Evolutionary conservation across 2,329 filamentous ascomycete genomes (phyloP), one percentile per base, ranked within the genome.

Genomic region (Claviceps fusiformis): DNA sequence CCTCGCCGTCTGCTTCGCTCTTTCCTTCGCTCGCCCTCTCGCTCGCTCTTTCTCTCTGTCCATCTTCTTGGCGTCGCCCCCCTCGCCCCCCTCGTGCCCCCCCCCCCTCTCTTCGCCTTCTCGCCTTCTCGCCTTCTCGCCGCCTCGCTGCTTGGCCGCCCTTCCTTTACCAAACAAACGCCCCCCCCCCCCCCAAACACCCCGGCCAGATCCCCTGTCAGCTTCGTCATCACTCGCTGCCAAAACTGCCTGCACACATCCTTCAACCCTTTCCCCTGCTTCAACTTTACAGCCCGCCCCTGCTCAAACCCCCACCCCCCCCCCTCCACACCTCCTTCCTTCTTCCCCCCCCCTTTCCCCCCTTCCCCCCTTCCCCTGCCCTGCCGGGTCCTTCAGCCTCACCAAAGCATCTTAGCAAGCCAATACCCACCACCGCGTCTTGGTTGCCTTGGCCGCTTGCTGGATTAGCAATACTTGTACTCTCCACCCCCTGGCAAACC

Each of bases 381-480:
- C 45, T 55, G 46, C 47, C 56, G 33, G 54, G 56, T 52, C 44
- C 45, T 57, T 57, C 56, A 57, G 56, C 56, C 56, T 57, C 56
- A 57, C 54, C 56, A 54, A 19, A 41, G 52, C 43, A 35, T 35
- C 31, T 19, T 43, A 46, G 43, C 52, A 41, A 48, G 31, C 44
- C 44, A 53, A 37, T 37, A 17, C 35, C 19, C 19, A 19, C 45
- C 52, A 54, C 47, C 45, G 52, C 50, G 44, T 46, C 44, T 19
- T 15, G 44, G 45, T 35, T 49, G 52, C 46, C 39, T 53, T 48
- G 50, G 54, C 43, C 31, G 54, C 50, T 27, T 48, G 51, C 55
- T 54, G 44, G 24, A 46, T 29, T 53, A 51, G 50, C 55, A 56
- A 54, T 54, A 56, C 55, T 49, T 50, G 52, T 54, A 50, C 53